Conservation (phyloP, 805 yeast species). For the Monosporozyma unispora region DNA sequence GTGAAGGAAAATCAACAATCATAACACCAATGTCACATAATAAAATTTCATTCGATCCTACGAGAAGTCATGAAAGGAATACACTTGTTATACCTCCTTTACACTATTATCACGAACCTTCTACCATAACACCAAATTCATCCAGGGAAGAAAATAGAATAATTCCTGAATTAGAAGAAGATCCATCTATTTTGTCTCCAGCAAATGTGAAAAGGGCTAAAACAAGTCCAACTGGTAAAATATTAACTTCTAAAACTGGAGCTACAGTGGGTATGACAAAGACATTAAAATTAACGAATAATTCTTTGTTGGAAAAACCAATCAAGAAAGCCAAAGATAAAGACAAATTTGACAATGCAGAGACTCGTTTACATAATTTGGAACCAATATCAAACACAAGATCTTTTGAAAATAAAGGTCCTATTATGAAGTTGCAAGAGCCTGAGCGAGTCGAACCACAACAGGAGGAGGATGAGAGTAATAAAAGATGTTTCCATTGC, state of each 20-base stretch:
- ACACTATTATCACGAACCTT: neutral
- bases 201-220: neutral
- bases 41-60: neutral
- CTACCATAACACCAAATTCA: neutral
- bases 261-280: neutral
- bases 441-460: neutral
- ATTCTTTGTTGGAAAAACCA: neutral
- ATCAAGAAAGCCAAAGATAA: neutral
- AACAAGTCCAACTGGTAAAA: neutral
- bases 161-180: neutral
- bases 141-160: conserved; percentile 1
- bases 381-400: neutral
- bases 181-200: neutral
- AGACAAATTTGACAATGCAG: neutral
- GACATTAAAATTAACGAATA: conserved; percentile 1
- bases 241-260: neutral
- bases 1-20: neutral
- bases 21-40: neutral
- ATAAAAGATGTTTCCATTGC: conserved; percentile 5
- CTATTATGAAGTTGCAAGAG: neutral
- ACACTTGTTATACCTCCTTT: conserved; percentile 1
- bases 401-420: neutral
- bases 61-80: neutral
- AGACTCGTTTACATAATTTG: neutral
- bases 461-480: neutral